Base-by-base conservation (phyloP, 495 filamentous ascomycete genomes). In the Clohesyomyces aquaticus region DNA sequence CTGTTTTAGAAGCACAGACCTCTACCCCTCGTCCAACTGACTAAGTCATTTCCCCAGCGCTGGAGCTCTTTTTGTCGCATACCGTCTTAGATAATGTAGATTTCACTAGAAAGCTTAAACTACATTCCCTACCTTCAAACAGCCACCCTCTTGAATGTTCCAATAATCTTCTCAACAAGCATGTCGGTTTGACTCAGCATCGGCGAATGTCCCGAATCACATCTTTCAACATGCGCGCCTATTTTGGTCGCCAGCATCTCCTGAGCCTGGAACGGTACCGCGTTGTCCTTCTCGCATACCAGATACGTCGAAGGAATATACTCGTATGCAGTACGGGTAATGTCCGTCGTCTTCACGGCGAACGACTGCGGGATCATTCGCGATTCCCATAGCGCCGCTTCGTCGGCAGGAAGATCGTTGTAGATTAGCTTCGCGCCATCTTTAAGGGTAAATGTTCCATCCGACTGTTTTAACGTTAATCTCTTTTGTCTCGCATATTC, bases 231-330 rank as follows among this genome's bases (percentile, higher is more conserved):
- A 35, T 59, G 38, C 41, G 70, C 70, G 0, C 66, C 67, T 3
- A 71, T 69, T 3, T 43, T 22, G 0, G 48, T 52, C 4, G 76
- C 75, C 45, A 74, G 65, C 42, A 71, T 63, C 38, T 68, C 57
- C 23, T 75, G 72, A 43, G 66, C 29, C 22, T 55, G 18, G 3
- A 27, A 1, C 12, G 68, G 71, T 1, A 71, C 12, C 1, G 46
- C 32, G 9, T 43, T 51, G 59, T 78, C 76, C 0, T 41, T 56
- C 35, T 74, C 71, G 46, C 72, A 76, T 1, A 77, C 43, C 3
- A 75, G 51, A 58, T 77, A 77, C 22, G 69, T 68, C 25, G 67
- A 73, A 0, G 69, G 65, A 0, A 78, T 63, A 29, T 74, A 70
- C 49, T 68, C 67, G 68, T 73, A 76, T 1, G 73, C 74, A 10